phyloP scores from a whole-genome alignment of 2,329 filamentous ascomycete species.

The Alternaria longipes region DNA sequence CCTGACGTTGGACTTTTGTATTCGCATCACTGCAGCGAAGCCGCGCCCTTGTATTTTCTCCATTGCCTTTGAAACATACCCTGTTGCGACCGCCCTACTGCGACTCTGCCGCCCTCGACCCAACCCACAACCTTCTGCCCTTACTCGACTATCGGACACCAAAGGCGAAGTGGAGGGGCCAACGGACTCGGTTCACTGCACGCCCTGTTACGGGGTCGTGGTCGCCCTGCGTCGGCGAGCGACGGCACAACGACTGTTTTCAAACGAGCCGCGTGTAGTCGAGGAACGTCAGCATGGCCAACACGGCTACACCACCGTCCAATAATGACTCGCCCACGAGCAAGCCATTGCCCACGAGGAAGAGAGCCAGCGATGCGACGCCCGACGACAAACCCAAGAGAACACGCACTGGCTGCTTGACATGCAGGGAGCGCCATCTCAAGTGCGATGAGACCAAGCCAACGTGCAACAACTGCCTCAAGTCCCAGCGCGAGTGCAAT shows the following conservation, averaged over 20 bases:
- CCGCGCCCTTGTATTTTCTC: constrained; percentile 8
- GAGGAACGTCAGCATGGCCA: constrained; percentile 26
- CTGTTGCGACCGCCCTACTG: neutral
- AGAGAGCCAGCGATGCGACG: constrained; percentile 33
- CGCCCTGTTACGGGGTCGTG: constrained; percentile 16
- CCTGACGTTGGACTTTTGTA: neutral
- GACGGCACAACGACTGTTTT: constrained; percentile 6
- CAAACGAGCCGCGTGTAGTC: constrained; percentile 1
- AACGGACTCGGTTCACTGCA: constrained; percentile 7
- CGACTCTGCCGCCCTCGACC: neutral
- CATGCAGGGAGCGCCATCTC: constrained; percentile 86
- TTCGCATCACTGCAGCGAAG: constrained; percentile 8
- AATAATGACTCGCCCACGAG: constrained; percentile 31
- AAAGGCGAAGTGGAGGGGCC: constrained; percentile 11
- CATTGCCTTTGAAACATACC: constrained; percentile 9
- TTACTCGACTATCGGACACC: neutral
- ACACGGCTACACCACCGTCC: constrained; percentile 33
- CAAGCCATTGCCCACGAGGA: constrained; percentile 27
- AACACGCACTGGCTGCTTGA: constrained; percentile 89
- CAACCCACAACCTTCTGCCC: neutral
- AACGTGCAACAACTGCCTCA: constrained; percentile 80
- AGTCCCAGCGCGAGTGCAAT: constrained; percentile 86
- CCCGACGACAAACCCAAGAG: constrained; percentile 74
- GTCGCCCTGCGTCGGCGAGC: constrained; percentile 12
- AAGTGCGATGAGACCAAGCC: constrained; percentile 85